A percentile compares a stretch with the other conserved stretches of the same genome.
These are phyloP conservation scores for Rhodomyrtus tomentosa DNA, from an alignment of 345 rosid genomes.

Conservation along the genomic window DNA sequence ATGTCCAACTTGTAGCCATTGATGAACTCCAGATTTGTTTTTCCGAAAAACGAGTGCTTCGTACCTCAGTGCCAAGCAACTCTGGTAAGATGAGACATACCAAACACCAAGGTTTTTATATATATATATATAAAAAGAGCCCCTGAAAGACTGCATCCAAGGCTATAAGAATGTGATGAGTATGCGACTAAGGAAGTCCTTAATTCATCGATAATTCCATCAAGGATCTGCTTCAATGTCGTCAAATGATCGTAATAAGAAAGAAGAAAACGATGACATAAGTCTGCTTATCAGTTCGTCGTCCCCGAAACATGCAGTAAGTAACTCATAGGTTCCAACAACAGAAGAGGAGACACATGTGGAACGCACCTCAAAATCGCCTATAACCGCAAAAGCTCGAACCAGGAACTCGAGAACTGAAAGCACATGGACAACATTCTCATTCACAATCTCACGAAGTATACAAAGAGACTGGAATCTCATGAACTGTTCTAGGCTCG, in stretches of 20 bases:
- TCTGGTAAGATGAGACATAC: slow-evolving; percentile 16
- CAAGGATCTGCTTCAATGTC: neutral
- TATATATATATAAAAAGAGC: neutral
- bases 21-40: slow-evolving; percentile 26
- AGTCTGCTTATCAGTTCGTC: neutral
- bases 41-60: slow-evolving; percentile 62
- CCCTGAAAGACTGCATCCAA: neutral
- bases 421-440: slow-evolving; percentile 43
- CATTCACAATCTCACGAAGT: slow-evolving; percentile 26
- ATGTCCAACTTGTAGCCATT: slow-evolving; percentile 42
- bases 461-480: slow-evolving; percentile 31
- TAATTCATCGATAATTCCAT: neutral
- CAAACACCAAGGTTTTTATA: neutral
- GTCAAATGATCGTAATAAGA: neutral
- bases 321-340: neutral
- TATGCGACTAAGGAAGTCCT: neutral
- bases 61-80: slow-evolving; percentile 63
- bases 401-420: slow-evolving; percentile 58
- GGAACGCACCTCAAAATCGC: slow-evolving; percentile 50
- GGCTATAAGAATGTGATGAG: neutral
- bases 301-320: neutral
- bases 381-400: slow-evolving; percentile 59
- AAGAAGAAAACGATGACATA: neutral
- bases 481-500: slow-evolving; percentile 33
- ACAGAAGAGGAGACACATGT: neutral